phyloP scores from a whole-genome alignment of 2,329 filamentous ascomycete species.

The Pestalotiopsis sp. region DNA sequence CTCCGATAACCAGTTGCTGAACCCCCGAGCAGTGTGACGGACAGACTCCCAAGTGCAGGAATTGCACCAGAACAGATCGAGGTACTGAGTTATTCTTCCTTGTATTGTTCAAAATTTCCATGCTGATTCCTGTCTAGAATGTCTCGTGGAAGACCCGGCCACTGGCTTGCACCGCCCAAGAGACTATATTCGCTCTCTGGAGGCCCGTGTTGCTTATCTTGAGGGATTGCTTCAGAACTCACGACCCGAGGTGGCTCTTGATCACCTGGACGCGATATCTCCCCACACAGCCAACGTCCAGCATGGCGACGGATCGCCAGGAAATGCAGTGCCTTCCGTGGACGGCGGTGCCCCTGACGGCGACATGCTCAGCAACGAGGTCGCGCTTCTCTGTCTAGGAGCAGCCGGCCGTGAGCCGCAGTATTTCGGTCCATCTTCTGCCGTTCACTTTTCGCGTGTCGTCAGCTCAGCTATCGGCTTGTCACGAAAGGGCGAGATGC shows the following conservation, averaged over 20 bases:
- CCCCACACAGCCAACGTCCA: background rate
- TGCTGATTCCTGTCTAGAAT: slow-evolving; percentile 23
- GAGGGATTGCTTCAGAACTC: slow-evolving; percentile 32
- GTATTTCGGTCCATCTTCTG: slow-evolving; percentile 40
- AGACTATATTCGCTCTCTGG: slow-evolving; percentile 35
- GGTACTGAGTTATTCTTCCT: background rate
- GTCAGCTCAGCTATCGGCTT: slow-evolving; percentile 27
- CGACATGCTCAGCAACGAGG: slow-evolving; percentile 29
- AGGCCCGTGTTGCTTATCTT: slow-evolving; percentile 30
- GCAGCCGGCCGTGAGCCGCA: slow-evolving; percentile 37
- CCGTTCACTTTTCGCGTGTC: slow-evolving; percentile 34
- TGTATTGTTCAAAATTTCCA: background rate
- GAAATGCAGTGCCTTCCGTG: background rate
- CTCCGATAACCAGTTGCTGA: background rate
- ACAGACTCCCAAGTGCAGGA: slow-evolving; percentile 13
- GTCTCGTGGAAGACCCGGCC: slow-evolving; percentile 38
- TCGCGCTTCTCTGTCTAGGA: slow-evolving; percentile 33
- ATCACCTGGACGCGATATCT: slow-evolving; percentile 17
- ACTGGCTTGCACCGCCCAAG: slow-evolving; percentile 35
- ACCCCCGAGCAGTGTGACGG: slow-evolving; percentile 15
- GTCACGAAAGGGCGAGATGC: background rate
- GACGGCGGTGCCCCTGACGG: slow-evolving; percentile 6
- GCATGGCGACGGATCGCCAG: background rate
- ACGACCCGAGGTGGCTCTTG: slow-evolving; percentile 28
- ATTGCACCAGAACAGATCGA: slow-evolving; percentile 13